Conservation (phyloP, 164 flowering plant genomes). For the Stephania cephalantha region DNA sequence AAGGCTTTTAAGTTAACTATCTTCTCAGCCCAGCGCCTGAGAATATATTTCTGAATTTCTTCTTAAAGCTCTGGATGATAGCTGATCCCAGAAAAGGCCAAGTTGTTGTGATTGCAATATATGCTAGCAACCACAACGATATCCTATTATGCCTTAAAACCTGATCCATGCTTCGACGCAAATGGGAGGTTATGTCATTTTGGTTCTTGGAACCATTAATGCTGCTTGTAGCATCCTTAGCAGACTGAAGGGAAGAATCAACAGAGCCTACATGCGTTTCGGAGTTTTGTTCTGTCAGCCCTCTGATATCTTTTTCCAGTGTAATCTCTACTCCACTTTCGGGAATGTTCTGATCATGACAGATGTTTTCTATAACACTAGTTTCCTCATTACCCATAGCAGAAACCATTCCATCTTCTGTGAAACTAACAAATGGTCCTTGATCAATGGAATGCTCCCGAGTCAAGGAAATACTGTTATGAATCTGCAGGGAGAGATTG, state of each 20-base stretch:
- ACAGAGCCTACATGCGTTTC: conserved; percentile 11
- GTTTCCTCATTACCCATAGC: conserved; percentile 22
- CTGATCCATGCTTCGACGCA: conserved; percentile 28
- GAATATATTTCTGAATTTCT: conserved; percentile 23
- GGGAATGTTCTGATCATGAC: conserved; percentile 12
- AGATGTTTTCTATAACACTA: conserved; percentile 3
- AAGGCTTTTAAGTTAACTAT: neutral
- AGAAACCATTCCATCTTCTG: conserved; percentile 43
- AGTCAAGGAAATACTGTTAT: conserved; percentile 6
- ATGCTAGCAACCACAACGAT: conserved; percentile 46
- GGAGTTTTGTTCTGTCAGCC: conserved; percentile 6
- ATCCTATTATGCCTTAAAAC: conserved; percentile 33
- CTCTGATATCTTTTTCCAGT: neutral
- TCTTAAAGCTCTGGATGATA: conserved; percentile 25
- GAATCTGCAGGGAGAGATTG: neutral
- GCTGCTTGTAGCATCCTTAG: conserved; percentile 14
- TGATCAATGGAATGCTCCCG: conserved; percentile 40
- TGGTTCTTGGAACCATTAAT: conserved; percentile 3
- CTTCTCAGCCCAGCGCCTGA: conserved; percentile 24
- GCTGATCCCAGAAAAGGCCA: conserved; percentile 55
- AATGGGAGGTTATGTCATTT: conserved; percentile 21
- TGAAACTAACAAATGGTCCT: conserved; percentile 41
- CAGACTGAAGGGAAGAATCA: conserved; percentile 5
- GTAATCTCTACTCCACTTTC: conserved; percentile 8
- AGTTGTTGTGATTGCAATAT: conserved; percentile 37